These are phyloP conservation scores for Galium porrigens DNA, from an alignment of 305 asterid genomes.

Conservation along the genomic window DNA sequence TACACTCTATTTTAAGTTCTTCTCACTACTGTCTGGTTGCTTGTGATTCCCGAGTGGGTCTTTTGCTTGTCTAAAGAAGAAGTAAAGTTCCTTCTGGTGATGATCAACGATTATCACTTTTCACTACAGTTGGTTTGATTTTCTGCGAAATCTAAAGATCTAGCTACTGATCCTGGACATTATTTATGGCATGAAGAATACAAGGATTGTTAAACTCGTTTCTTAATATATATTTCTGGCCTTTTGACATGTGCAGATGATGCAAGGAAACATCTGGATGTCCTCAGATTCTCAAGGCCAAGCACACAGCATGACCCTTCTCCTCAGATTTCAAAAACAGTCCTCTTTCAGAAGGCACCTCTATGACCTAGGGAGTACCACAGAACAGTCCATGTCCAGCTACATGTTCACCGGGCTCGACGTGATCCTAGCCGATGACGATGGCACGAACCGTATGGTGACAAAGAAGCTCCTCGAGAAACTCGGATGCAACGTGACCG, in stretches of 20 bases:
- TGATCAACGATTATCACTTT: not conserved
- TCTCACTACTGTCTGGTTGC: not conserved
- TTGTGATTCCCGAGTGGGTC: not conserved
- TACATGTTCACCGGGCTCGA: conserved; percentile 25
- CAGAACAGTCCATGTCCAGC: conserved; percentile 17
- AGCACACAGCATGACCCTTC: conserved; percentile 26
- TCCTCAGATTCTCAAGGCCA: conserved; percentile 24
- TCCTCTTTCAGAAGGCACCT: conserved; percentile 25
- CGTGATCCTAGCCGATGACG: conserved; percentile 28
- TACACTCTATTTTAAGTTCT: not conserved
- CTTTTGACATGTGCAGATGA: conserved; percentile 22
- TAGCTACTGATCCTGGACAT: not conserved
- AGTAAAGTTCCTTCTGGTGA: not conserved
- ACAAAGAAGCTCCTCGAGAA: conserved; percentile 30
- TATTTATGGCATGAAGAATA: not conserved
- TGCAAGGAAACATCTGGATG: conserved; percentile 38
- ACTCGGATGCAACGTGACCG: conserved; percentile 30
- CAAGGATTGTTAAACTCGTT: not conserved
- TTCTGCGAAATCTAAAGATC: not conserved
- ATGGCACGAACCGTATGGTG: conserved; percentile 28
- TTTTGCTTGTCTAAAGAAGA: not conserved
- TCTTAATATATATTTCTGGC: not conserved
- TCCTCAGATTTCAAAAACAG: conserved; percentile 27
- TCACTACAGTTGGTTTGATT: not conserved
- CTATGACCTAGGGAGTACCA: conserved; percentile 21